phyloP scores from a whole-genome alignment of 139 green algal genomes.

The Edaphochlamys debaryana region DNA sequence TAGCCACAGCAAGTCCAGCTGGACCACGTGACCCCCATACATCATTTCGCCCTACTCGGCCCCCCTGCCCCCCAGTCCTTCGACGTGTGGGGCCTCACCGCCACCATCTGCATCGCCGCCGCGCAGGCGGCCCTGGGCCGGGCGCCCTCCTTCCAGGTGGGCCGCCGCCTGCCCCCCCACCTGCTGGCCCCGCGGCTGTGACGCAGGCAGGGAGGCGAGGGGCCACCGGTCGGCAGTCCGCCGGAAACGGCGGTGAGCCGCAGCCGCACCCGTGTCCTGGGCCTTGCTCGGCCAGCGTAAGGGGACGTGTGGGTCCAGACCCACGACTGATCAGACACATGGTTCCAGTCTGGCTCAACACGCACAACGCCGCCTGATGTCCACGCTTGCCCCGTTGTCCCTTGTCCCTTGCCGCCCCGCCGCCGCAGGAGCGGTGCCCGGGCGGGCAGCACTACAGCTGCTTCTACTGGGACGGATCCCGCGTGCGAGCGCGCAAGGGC shows the following conservation, averaged over 20 bases:
- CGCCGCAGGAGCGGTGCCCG: slow-evolving; percentile 13
- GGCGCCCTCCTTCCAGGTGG: neutral
- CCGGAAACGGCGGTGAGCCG: no score
- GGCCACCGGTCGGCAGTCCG: no score
- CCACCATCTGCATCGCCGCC: slow-evolving; percentile 63
- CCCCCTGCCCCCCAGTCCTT: neutral
- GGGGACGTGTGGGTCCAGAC: no score
- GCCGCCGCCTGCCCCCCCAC: neutral
- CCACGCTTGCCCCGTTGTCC: no score
- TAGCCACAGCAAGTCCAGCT: no score
- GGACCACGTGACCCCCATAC: no score
- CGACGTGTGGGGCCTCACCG: slow-evolving; percentile 77
- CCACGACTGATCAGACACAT: no score
- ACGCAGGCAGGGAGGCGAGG: no score
- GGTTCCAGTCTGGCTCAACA: no score
- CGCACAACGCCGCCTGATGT: no score
- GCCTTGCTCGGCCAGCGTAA: neutral
- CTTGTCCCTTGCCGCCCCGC: no score
- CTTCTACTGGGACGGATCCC: slow-evolving; percentile 24
- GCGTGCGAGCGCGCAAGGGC: neutral
- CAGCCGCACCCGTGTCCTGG: neutral
- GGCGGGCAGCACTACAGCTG: slow-evolving; percentile 13
- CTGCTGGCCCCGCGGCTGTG: no score
- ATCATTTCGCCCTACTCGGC: neutral
- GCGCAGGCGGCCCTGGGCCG: slow-evolving; percentile 14